Percentiles rank a stretch among this genome's conserved stretches.
Conservation (phyloP, 169 alveolate species). For the Plasmodium blacklocki region DNA sequence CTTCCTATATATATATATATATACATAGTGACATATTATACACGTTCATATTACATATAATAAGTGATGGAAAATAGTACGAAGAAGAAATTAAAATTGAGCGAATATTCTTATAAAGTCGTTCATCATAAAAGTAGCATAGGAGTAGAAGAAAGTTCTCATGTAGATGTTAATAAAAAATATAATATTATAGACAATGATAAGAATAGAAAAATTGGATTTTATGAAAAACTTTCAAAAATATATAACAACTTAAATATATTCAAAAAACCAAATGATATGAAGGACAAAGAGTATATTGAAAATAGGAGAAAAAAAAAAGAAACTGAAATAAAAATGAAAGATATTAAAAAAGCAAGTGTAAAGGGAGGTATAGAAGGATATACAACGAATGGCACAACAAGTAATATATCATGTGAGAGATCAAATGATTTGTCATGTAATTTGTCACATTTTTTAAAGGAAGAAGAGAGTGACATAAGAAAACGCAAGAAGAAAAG, state of each 20-base stretch:
- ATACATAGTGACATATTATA: no score
- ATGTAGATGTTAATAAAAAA: not conserved
- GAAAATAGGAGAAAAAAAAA: not conserved
- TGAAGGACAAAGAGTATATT: not conserved
- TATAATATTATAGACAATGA: conserved; percentile 1
- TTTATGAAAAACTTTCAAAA: conserved; percentile 30
- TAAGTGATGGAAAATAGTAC: not conserved
- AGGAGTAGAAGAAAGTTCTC: not conserved
- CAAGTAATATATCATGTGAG: no score
- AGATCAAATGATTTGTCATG: no score
- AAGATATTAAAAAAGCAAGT: not conserved
- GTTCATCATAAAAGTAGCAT: not conserved
- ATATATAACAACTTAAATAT: conserved; percentile 13
- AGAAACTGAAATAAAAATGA: not conserved
- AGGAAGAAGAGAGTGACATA: not conserved
- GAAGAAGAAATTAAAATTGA: conserved; percentile 17
- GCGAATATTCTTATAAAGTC: not conserved
- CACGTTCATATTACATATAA: no score
- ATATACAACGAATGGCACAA: not conserved
- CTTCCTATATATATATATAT: no score
- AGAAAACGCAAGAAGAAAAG: conserved; percentile 14
- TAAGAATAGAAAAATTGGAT: conserved; percentile 22
- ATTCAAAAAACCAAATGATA: conserved; percentile 7
- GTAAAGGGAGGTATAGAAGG: conserved; percentile 2
- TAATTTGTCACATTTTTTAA: no score